Evolutionary conservation across 1,139 yeast genomes (phyloP), one percentile per base, ranked within the genome.

Genomic region (Debaryomycetaceae sp.): DNA sequence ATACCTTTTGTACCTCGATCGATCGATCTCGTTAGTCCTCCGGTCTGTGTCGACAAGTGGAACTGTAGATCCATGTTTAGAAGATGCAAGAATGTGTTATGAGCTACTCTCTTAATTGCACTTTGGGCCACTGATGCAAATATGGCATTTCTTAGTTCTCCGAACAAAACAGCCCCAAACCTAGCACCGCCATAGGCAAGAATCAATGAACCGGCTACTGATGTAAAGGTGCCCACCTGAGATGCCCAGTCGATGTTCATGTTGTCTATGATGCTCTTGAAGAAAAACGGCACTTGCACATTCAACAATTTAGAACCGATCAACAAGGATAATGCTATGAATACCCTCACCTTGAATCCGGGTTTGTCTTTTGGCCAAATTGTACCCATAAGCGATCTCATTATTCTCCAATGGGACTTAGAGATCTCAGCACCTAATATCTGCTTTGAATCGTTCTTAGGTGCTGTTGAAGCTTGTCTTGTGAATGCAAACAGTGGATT

Each of bases 1-100:
- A 93, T 93, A 66, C 99, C 99, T 56, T 93, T 93, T 1, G 98
- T 93, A 62, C 99, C 99, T 55, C 99, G 75, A 59, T 93, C 99
- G 57, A 93, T 93, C 1, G 99, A 98, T 49, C 99, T 74, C 0
- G 97, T 93, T 39, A 93, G 68, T 0, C 97, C 98, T 53, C 99
- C 99, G 0, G 99, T 95, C 62, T 95, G 98, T 55, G 91, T 76
- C 6, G 95, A 78, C 42, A 93, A 68, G 64, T 93, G 99, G 76
- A 93, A 93, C 17, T 90, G 88, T 42, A 91, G 70, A 65, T 93
- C 99, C 66, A 93, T 76, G 54, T 82, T 83, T 61, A 93, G 75
- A 46, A 93, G 70, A 63, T 91, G 98, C 41, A 72, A 75, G 63
- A 93, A 93, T 0, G 97, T 91, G 58, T 87, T 88, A 39, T 84